phyloP scores from a whole-genome alignment of 2,329 filamentous ascomycete genomes.

The Zopfia rhizophila region DNA sequence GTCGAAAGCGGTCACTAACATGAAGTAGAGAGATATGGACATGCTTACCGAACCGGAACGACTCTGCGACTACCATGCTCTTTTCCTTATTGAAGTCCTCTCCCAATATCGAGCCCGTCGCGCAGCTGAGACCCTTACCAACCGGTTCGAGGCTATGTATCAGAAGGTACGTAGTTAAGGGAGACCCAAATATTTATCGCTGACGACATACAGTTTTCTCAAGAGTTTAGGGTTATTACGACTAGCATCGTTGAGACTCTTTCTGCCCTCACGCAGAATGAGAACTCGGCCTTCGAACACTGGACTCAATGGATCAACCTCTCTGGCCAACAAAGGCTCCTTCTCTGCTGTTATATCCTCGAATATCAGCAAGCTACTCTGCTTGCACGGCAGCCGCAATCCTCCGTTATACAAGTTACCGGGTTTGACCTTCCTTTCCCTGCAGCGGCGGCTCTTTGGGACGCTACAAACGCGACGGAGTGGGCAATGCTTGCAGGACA shows the following conservation, averaged over 20 bases:
- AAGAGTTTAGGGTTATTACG: constrained; percentile 28
- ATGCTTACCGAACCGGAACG: constrained; percentile 38
- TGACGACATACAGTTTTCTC: constrained; percentile 33
- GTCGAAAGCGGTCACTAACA: too few relatives aligned
- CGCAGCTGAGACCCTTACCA: constrained; percentile 48
- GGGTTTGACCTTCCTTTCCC: constrained; percentile 53
- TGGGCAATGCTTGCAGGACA: constrained; percentile 39
- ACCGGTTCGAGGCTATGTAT: constrained; percentile 52
- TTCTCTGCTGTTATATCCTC: constrained; percentile 55
- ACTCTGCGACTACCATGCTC: constrained; percentile 56
- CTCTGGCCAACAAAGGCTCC: constrained; percentile 47
- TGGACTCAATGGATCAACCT: constrained; percentile 49
- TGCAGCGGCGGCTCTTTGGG: constrained; percentile 48
- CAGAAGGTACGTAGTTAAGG: constrained; percentile 43
- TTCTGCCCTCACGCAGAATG: constrained; percentile 24
- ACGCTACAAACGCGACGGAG: constrained; percentile 34
- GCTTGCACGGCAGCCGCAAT: constrained; percentile 35
- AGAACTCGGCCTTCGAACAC: constrained; percentile 32
- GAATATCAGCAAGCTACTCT: constrained; percentile 52
- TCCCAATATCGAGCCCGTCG: constrained; percentile 55
- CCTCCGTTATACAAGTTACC: constrained; percentile 28
- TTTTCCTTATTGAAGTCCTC: constrained; percentile 56
- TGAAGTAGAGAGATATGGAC: constrained; percentile 37
- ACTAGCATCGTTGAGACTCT: constrained; percentile 29
- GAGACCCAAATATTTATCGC: background rate